Evolutionary conservation across 768 basidiomycete species (phyloP), one percentile per base, ranked within the genome.

Genomic region (Podaxis sp.): DNA sequence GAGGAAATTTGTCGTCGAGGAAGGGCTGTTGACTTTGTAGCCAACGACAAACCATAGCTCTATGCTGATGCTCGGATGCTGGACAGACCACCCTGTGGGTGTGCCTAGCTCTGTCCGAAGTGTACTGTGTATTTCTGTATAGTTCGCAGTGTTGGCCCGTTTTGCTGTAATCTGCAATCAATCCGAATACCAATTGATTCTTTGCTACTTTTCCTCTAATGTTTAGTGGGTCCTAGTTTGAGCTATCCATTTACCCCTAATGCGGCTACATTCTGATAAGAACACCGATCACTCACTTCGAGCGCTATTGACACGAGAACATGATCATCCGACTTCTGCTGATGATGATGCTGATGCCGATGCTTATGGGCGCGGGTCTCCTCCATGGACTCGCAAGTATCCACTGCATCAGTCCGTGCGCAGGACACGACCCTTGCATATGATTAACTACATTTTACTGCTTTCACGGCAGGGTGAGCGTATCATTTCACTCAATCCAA

Each of bases 381-480:
- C 33, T 2, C 33, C 8, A 33, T 33, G 33, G 29, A 33, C 29
- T 33, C 29, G 29, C 29, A 33, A 33, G 33, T 33, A 33, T 9
- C 12, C 49, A 50, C 24, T 6, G 25, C 12, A 50, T 24, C 9
- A 53, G 36, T 49, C 46, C 22, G 27, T 22, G 41, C 8, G 33
- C 33, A 8, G 27, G 8, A 33, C 33, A 46, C n/a, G 43, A 46
- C 43, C 7, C 36, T 25, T n/a, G 25, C 46, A 38, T 55, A 91
- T 93, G 89, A 90, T 97, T 77, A 91, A 90, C 79, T 98, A 96
- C 80, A 85, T 98, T 67, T 84, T 98, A 55, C 88, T 98, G 27
- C 85, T 98, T 55, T 97, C 95, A 43, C 86, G 94, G 61, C 96
- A 98, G 88, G 96, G 90, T 75, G 67, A 66, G 79, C 74, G 3